Base-by-base conservation (phyloP, 176 grass and related monocot species). In the Pontederia paniculata region DNA sequence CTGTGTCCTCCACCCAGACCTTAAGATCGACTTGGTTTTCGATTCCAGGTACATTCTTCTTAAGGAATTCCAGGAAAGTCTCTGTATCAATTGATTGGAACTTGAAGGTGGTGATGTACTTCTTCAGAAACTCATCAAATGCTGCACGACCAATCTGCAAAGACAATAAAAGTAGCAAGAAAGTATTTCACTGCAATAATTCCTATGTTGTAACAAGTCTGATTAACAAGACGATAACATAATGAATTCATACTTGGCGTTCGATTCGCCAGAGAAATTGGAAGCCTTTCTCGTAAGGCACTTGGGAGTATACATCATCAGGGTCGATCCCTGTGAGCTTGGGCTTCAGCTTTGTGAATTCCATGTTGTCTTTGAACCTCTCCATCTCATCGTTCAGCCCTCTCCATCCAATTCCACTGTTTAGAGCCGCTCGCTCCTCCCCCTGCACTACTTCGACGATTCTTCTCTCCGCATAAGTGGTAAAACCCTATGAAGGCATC, bases 241-340 rank as follows among this genome's bases (percentile, higher is more conserved):
- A 50, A 16, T 57, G 22, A 28, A 11, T 44, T 50, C 43, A 23
- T 52, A 95, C 90, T 86, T 96, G 73, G 0, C 91, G 91, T 73
- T 97, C 91, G 1, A 97, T 97, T 22, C 86, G 76, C 91, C 86
- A 97, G 45, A 97, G 77, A 48, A 97, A 97, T 63, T 97, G 91
- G 74, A 87, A 97, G 0, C 91, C 91, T 79, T 97, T 97, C 77
- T 97, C 91, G 20, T 97, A 97, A 5, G 91, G 91, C 49, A 97
- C 83, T 78, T 81, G 48, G 13, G 91, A 97, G 60, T 97, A 77
- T 20, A 97, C 80, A 55, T 84, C 86, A 55, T 97, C 93, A 25
- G 93, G 93, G 46, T 90, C 83, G 51, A 97, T 71, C 19, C 86
- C 93, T 69, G 70, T 79, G 48, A 97, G 83, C 8, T 83, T 90